These are phyloP conservation scores for Solanum hybrid DNA, from an alignment of 305 asterid species.

Conservation along the genomic window DNA sequence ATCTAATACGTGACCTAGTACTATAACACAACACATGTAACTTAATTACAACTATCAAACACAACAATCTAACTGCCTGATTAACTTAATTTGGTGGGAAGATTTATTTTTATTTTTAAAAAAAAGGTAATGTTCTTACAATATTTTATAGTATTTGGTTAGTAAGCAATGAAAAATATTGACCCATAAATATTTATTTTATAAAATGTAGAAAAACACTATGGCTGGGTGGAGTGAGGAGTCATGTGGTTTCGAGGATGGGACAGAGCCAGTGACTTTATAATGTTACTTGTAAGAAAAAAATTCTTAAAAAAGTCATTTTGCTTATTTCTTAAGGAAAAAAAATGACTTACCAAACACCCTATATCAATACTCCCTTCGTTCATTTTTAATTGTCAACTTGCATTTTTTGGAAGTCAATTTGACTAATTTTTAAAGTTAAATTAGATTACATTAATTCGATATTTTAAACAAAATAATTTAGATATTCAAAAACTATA, in stretches of 20 bases:
- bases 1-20: neutral
- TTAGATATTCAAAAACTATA: too few relatives aligned
- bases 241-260: neutral
- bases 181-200: neutral
- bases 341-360: neutral
- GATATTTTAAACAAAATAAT: too few relatives aligned
- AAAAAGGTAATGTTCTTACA: neutral
- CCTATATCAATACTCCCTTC: neutral
- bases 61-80: neutral
- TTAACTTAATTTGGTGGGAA: neutral
- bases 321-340: neutral
- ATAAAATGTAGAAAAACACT: neutral
- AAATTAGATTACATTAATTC: too few relatives aligned
- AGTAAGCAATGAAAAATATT: neutral
- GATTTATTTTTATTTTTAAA: too few relatives aligned
- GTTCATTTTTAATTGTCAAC: accelerated
- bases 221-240: neutral
- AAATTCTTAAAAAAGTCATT: neutral
- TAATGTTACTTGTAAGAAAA: neutral
- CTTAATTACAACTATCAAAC: neutral
- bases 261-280: neutral
- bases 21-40: neutral
- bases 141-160: neutral
- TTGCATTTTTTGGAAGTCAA: too few relatives aligned
- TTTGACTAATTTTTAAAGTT: too few relatives aligned